These are phyloP conservation scores for Colletotrichum acutatum DNA, from an alignment of 2,329 filamentous ascomycete genomes.

Conservation along the genomic window DNA sequence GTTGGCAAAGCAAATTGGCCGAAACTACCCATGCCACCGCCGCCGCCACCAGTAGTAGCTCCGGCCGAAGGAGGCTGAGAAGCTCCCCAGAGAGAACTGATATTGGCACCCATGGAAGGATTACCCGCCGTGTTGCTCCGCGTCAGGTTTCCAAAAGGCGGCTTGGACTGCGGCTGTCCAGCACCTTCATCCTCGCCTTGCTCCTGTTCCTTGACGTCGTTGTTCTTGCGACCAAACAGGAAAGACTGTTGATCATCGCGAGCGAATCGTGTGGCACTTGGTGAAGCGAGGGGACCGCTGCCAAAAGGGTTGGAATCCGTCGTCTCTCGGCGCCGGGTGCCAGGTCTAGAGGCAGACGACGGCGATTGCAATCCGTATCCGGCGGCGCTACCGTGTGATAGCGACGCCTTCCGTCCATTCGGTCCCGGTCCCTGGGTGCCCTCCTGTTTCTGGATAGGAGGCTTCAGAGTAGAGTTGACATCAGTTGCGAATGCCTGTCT, in stretches of 20 bases:
- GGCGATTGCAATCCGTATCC: conserved; percentile 80
- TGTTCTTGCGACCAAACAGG: conserved; percentile 64
- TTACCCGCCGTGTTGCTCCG: conserved; percentile 66
- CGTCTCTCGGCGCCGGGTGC: conserved; percentile 85
- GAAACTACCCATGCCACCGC: conserved; percentile 80
- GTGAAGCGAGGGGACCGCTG: conserved; percentile 66
- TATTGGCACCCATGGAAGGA: conserved; percentile 52
- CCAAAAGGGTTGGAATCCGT: conserved; percentile 73
- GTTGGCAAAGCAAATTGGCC: conserved; percentile 84
- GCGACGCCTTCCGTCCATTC: conserved; percentile 82
- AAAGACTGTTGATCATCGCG: conserved; percentile 71
- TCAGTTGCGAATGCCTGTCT: conserved; percentile 81
- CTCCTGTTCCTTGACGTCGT: conserved; percentile 61
- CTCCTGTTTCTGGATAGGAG: conserved; percentile 79
- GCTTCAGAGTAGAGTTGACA: conserved; percentile 94
- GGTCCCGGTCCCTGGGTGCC: conserved; percentile 64
- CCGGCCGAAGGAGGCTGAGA: conserved; percentile 36
- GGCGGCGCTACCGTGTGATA: conserved; percentile 76
- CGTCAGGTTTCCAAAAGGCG: conserved; percentile 58
- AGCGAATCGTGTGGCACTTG: conserved; percentile 67
- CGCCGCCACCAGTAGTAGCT: conserved; percentile 45
- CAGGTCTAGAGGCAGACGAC: conserved; percentile 75
- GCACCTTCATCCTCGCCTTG: conserved; percentile 57
- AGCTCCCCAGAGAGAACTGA: conserved; percentile 57
- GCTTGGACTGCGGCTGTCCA: conserved; percentile 44